Evolutionary conservation across 768 basidiomycete species (phyloP), one percentile per base, ranked within the genome.

Genomic region (Hemileccinum impolitum): DNA sequence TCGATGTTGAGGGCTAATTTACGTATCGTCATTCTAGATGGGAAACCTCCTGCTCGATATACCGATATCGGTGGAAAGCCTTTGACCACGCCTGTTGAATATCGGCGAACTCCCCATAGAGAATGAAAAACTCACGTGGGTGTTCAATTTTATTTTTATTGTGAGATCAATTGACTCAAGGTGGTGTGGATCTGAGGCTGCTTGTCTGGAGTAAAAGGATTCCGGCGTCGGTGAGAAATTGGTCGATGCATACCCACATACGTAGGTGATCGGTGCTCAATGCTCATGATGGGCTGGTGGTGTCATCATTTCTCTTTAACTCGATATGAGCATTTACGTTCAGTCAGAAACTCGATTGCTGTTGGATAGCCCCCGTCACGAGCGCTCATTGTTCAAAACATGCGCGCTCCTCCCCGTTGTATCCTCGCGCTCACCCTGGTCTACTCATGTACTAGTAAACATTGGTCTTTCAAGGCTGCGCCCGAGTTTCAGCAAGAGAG

Each of bases 361-460:
- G 11, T 21, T 26, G 36, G 23, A 17, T 25, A 17, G 18, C 1
- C 18, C 21, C 31, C 15, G 30, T 18, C 32, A 36, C 17, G 3
- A 30, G 6, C 13, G 21, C 26, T 14, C 43, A 18, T 31, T 17
- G 7, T 18, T 53, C 13, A 48, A 44, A 56, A 21, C 41, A 46
- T 55, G 54, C 21, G 13, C 32, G 9, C 19, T n/a, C 10, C 17
- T 19, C 42, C 23, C 7, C n/a, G 13, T 21, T 6, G 21, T 28
- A 23, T 15, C 13, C 40, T 58, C 49, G 40, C 25, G 8, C 26
- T 45, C 14, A 12, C 51, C 31, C 18, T 53, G 23, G 23, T 48
- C 17, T 30, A 9, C 32, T 38, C 48, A 28, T 30, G 35, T 17
- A 21, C 40, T n/a, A n/a, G n/a, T n/a, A n/a, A 32, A 32, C 30